These are phyloP conservation scores for Stachybotrys echinatus DNA, from an alignment of 2,329 filamentous ascomycete genomes.

Conservation along the genomic window DNA sequence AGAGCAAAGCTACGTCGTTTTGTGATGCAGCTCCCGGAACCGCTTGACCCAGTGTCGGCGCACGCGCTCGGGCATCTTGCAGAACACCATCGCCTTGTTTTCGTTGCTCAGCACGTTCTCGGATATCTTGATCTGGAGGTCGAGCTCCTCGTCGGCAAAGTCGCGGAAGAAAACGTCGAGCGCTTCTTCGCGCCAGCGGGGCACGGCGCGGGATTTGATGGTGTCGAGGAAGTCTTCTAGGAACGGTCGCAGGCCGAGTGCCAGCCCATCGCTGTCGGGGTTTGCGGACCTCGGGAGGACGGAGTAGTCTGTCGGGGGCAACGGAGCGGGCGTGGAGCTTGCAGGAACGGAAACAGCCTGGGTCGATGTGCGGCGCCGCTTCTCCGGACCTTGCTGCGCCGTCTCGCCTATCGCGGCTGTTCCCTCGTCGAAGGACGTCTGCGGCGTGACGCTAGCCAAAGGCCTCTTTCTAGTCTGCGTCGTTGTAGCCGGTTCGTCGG, in stretches of 20 bases:
- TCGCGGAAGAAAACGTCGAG: constrained; percentile 56
- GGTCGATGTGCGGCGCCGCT: constrained; percentile 24
- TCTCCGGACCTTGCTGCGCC: constrained; percentile 23
- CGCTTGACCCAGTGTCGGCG: constrained; percentile 52
- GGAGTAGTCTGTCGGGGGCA: background rate
- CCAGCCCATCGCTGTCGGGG: background rate
- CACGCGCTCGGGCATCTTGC: constrained; percentile 51
- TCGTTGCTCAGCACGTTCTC: constrained; percentile 55
- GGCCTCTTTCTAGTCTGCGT: constrained; percentile 39
- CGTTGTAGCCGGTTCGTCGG: constrained; percentile 38
- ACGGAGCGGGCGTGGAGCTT: background rate
- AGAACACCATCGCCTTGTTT: constrained; percentile 56
- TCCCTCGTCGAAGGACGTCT: background rate
- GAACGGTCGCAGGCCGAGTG: constrained; percentile 5
- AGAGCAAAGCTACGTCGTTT: background rate
- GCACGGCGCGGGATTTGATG: constrained; percentile 29
- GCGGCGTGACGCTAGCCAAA: constrained; percentile 8
- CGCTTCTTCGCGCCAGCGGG: constrained; percentile 52
- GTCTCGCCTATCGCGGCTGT: constrained; percentile 20
- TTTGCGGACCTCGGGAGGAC: background rate
- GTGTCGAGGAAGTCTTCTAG: constrained; percentile 37
- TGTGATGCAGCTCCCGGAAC: constrained; percentile 38
- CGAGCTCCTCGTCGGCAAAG: constrained; percentile 51
- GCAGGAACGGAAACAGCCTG: background rate
- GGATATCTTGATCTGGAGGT: constrained; percentile 54